Evolutionary conservation across 78 protist species (phyloP).

Genomic region (Emiliania huxleyi): DNA sequence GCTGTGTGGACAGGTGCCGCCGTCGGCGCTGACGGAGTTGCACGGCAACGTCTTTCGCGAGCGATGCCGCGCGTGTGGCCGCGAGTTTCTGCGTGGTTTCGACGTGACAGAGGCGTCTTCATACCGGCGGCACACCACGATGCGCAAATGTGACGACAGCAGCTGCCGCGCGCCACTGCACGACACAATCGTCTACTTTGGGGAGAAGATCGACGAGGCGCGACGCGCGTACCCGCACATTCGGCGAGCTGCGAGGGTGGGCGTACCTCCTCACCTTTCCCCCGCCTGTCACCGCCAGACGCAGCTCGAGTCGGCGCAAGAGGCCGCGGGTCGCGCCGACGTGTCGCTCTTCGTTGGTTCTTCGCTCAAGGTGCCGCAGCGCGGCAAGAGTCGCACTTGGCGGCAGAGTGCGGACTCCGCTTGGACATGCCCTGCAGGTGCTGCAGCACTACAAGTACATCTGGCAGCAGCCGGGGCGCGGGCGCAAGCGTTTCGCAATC

Average conservation of each 20-base stretch:
- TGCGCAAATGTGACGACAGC: background rate
- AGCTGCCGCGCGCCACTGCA: background rate
- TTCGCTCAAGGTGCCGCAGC: slow-evolving; percentile 39
- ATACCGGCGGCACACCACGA: slow-evolving; percentile 34
- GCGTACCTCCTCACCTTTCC: too few relatives aligned
- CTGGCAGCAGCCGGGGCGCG: background rate
- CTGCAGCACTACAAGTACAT: background rate
- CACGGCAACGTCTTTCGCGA: slow-evolving; percentile 51
- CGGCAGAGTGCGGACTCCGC: too few relatives aligned
- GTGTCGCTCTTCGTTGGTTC: slow-evolving; percentile 31
- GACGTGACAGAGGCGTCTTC: background rate
- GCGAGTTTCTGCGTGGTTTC: background rate
- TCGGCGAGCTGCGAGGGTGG: too few relatives aligned
- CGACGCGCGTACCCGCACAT: too few relatives aligned
- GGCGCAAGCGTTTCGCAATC: slow-evolving; percentile 8
- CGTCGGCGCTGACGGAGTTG: slow-evolving; percentile 8
- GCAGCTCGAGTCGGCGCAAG: background rate
- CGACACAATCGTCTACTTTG: slow-evolving; percentile 65
- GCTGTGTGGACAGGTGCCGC: too few relatives aligned
- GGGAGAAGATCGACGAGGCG: slow-evolving; percentile 34
- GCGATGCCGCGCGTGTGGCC: slow-evolving; percentile 18
- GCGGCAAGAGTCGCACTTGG: too few relatives aligned
- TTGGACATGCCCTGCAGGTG: too few relatives aligned
- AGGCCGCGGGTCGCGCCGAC: background rate
- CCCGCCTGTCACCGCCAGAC: too few relatives aligned